Evolutionary conservation across 202 grass and related monocot genomes (phyloP), one percentile per base, ranked within the genome.

Genomic region (Tripidium arundinaceum): DNA sequence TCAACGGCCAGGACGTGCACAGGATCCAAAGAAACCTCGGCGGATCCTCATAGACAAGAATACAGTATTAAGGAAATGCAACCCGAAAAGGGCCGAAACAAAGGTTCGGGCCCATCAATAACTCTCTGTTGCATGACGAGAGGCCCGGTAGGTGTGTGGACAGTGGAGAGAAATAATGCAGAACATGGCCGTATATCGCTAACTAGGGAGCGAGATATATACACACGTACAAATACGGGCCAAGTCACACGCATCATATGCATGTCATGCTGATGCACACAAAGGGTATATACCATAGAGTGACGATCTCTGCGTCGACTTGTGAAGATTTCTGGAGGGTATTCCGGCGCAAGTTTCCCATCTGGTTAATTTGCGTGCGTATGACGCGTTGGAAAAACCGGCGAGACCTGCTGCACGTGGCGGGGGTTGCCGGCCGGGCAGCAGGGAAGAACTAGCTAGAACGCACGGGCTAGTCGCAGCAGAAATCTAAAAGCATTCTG

Each of bases 21-120:
- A 78, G 77, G 77, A 87, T 89, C 58, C 90, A 92, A 61, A 75
- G 60, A 33, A 87, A 84, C 77, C 90, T 92, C 33, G 81, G 19
- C 9, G 81, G 84, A 43, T 77, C 14, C 2, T 81, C 70, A 2
- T 72, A 19, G 29, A 29, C 5, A 16, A 6, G 0, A 22, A 11
- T 11, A 24, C n/a, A 24, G 52, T 57, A 11, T n/a, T 54, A 28
- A 26, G 6, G 3, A 3, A 18, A 62, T 1, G 7, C 43, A 8
- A 7, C 8, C 0, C 1, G 0, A 19, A 64, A 19, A 29, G 14
- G 39, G n/a, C 72, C 81, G 24, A 62, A 38, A 27, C 34, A 21
- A 31, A 29, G 16, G 1, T n/a, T 16, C 1, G 59, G 75, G 24
- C 29, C 54, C 45, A 57, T 10, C n/a, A 55, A 22, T 1, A 22